A percentile compares a stretch with the other conserved stretches of the same genome.
Evolutionary conservation across 2,329 filamentous ascomycete genomes (phyloP).

Genomic region (Hypomyces rosellus): DNA sequence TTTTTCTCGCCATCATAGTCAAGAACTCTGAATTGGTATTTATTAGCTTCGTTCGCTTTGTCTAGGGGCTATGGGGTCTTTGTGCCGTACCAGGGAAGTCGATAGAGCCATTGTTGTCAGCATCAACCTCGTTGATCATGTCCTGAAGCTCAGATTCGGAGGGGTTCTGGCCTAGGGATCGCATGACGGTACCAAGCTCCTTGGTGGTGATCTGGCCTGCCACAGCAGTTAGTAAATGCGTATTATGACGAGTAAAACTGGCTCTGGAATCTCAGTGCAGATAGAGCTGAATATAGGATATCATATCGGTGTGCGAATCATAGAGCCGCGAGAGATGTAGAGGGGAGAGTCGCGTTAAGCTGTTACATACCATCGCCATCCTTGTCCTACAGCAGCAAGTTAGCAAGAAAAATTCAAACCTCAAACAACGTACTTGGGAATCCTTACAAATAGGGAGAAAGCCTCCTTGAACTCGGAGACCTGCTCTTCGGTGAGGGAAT

Average conservation of each 20-base stretch:
- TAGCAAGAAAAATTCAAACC: not conserved
- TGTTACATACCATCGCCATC: conserved; percentile 76
- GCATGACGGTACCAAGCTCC: conserved; percentile 85
- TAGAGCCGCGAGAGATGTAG: not conserved
- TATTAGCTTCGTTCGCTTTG: conserved; percentile 1
- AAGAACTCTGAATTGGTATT: conserved; percentile 60
- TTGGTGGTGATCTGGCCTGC: conserved; percentile 87
- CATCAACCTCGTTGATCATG: conserved; percentile 92
- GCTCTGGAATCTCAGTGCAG: too few relatives aligned
- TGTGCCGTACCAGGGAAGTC: conserved; percentile 71
- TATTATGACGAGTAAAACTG: not conserved
- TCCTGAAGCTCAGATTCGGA: conserved; percentile 86
- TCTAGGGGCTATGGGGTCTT: not conserved
- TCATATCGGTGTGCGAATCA: not conserved
- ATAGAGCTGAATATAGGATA: not conserved
- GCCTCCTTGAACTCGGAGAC: conserved; percentile 99
- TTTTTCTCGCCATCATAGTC: conserved; percentile 91
- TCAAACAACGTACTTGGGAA: not conserved
- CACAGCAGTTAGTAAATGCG: not conserved
- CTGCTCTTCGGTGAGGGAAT: conserved; percentile 98
- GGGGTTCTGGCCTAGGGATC: conserved; percentile 82
- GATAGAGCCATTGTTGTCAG: conserved; percentile 88
- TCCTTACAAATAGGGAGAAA: conserved; percentile 97
- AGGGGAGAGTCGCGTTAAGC: conserved; percentile 3
- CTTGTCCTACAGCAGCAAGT: conserved; percentile 59